Percentiles rank a stretch among this genome's conserved stretches.
Evolutionary conservation across 2,329 filamentous ascomycete genomes (phyloP).

Genomic region (Thielaviopsis populi): DNA sequence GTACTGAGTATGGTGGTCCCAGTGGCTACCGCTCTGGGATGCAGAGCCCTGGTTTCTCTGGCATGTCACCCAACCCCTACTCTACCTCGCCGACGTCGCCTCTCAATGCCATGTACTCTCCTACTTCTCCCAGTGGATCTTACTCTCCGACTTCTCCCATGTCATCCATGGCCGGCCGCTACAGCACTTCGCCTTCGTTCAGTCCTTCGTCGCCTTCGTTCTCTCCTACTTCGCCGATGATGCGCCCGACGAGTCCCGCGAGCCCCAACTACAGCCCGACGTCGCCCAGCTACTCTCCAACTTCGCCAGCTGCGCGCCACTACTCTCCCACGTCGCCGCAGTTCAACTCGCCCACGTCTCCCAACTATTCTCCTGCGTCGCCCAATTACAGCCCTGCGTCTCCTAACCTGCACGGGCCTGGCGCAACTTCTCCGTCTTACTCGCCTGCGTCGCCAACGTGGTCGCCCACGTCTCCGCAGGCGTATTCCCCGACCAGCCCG

Average conservation of each 20-base stretch:
- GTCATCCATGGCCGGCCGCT: conserved; percentile 37
- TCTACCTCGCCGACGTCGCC: conserved; percentile 53
- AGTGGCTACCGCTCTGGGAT: conserved; percentile 35
- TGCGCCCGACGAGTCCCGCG: conserved; percentile 39
- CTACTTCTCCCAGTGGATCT: conserved; percentile 56
- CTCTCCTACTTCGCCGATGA: conserved; percentile 45
- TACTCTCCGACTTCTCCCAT: conserved; percentile 67
- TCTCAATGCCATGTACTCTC: conserved; percentile 47
- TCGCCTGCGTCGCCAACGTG: conserved; percentile 60
- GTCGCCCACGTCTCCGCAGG: conserved; percentile 56
- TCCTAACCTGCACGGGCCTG: conserved; percentile 34
- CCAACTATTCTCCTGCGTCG: conserved; percentile 55
- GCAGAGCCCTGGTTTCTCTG: conserved; percentile 45
- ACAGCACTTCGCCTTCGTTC: conserved; percentile 46
- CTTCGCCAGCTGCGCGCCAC: conserved; percentile 42
- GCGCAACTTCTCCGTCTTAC: conserved; percentile 44
- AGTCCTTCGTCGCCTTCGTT: conserved; percentile 49
- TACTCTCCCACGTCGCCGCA: conserved; percentile 59
- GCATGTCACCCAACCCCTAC: conserved; percentile 58
- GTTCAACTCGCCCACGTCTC: conserved; percentile 63
- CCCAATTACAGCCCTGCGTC: conserved; percentile 59
- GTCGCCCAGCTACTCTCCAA: conserved; percentile 49
- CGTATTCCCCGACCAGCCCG: conserved; percentile 50
- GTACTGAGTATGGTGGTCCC: conserved; percentile 41
- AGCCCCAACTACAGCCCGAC: conserved; percentile 51